Conservation (phyloP, 306 rosid genomes). For the Prosopis cineraria region DNA sequence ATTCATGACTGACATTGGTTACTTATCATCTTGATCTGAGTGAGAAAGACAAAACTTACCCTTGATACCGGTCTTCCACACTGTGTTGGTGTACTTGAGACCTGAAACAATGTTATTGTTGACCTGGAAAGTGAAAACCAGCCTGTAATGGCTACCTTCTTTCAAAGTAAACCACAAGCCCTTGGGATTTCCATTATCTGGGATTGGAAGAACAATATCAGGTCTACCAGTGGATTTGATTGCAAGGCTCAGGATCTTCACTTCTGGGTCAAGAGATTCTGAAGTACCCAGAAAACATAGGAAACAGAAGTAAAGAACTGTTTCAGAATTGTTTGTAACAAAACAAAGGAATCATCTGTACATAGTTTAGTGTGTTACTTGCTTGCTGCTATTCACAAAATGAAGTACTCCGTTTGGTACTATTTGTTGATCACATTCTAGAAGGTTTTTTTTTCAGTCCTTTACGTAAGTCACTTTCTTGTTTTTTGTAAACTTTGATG, state of each 20-base stretch:
- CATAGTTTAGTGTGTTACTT: slow-evolving; percentile 15
- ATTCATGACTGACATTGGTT: neutral
- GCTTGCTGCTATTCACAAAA: slow-evolving; percentile 27
- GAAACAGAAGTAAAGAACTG: slow-evolving; percentile 11
- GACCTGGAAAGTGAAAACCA: slow-evolving; percentile 79
- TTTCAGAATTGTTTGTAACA: neutral
- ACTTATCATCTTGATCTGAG: neutral
- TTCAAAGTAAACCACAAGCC: slow-evolving; percentile 94
- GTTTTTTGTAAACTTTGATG: too few species aligned
- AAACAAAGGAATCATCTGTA: neutral
- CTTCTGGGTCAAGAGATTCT: slow-evolving; percentile 91
- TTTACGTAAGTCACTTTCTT: too few species aligned
- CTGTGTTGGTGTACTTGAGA: slow-evolving; percentile 88
- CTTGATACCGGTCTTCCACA: slow-evolving; percentile 89
- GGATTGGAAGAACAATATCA: slow-evolving; percentile 78
- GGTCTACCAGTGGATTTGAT: slow-evolving; percentile 69
- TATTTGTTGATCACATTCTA: too few species aligned
- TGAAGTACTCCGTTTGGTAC: too few species aligned
- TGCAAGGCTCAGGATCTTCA: slow-evolving; percentile 84
- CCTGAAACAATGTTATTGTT: slow-evolving; percentile 89
- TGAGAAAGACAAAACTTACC: slow-evolving; percentile 45
- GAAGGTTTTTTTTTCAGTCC: too few species aligned
- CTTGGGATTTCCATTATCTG: slow-evolving; percentile 78
- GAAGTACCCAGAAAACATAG: slow-evolving; percentile 20
- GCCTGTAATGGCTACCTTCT: slow-evolving; percentile 92